Conservation (phyloP, 495 filamentous ascomycete species). For the Penicillium coffeae region DNA sequence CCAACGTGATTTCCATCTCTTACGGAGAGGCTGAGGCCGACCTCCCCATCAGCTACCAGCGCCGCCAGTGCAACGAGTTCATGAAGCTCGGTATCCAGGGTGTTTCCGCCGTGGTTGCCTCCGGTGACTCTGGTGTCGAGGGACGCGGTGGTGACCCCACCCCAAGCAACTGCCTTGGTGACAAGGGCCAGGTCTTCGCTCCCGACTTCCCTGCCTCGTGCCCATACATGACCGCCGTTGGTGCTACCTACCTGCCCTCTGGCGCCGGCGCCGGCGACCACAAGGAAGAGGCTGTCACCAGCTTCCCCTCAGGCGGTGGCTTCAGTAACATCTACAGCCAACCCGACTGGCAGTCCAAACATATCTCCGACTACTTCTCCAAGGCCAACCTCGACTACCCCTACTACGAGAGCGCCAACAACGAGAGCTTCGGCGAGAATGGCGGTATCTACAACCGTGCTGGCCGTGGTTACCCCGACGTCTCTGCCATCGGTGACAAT, state of each 20-base stretch:
- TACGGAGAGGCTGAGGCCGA: constrained; percentile 52
- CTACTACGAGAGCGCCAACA: constrained; percentile 35
- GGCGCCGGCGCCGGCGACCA: constrained; percentile 31
- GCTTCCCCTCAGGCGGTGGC: constrained; percentile 58
- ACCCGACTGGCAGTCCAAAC: constrained; percentile 54
- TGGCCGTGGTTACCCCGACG: constrained; percentile 63
- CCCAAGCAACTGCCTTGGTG: constrained; percentile 36
- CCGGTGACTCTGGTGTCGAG: constrained; percentile 57
- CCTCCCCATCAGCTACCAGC: constrained; percentile 49
- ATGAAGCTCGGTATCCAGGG: constrained; percentile 66
- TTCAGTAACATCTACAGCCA: constrained; percentile 65
- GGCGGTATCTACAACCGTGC: constrained; percentile 55
- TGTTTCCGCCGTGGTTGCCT: constrained; percentile 56
- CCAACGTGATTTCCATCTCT: constrained; percentile 59
- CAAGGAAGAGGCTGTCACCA: constrained; percentile 38
- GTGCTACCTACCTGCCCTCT: constrained; percentile 42
- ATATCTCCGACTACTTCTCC: constrained; percentile 49
- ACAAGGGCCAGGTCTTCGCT: constrained; percentile 41
- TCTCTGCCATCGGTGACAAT: constrained; percentile 60
- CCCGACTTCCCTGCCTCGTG: constrained; percentile 50
- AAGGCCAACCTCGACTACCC: constrained; percentile 44
- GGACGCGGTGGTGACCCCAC: constrained; percentile 36
- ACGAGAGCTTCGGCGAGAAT: constrained; percentile 38
- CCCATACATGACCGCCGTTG: constrained; percentile 50
- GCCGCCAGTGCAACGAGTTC: constrained; percentile 55